Percentiles rank a stretch among this genome's conserved stretches.
Conservation (phyloP, 768 basidiomycete species). For the Chalciporus sphaerocephalus region DNA sequence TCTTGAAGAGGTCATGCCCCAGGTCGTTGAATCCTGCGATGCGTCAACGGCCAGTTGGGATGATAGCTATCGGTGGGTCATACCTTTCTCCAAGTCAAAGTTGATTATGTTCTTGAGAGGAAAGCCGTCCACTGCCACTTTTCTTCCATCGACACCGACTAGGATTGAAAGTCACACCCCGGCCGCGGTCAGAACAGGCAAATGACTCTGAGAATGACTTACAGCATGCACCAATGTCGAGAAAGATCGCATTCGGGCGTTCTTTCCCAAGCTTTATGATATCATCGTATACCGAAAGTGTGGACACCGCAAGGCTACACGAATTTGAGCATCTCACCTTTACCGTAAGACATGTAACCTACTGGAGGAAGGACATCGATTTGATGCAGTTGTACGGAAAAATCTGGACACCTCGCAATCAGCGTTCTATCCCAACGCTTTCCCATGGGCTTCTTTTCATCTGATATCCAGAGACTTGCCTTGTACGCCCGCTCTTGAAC, state of each 20-base stretch:
- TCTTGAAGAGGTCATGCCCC: conserved; percentile 61
- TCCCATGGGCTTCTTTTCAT: too few species aligned
- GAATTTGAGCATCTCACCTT: neutral
- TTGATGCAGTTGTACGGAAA: conserved; percentile 29
- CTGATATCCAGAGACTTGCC: conserved; percentile 9
- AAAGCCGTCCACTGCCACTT: conserved; percentile 40
- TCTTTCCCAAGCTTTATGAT: conserved; percentile 36
- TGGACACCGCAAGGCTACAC: conserved; percentile 11
- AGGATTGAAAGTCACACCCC: too few species aligned
- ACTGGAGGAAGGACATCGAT: conserved; percentile 24
- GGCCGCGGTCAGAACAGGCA: too few species aligned
- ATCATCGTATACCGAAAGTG: conserved; percentile 14
- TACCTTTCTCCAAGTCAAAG: conserved; percentile 38
- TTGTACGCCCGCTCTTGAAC: conserved; percentile 31
- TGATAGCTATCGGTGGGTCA: neutral
- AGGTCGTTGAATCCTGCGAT: conserved; percentile 51
- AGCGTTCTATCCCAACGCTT: too few species aligned
- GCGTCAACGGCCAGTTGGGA: neutral
- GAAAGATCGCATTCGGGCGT: conserved; percentile 34
- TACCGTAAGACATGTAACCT: neutral
- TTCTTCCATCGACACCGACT: conserved; percentile 36
- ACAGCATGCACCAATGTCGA: conserved; percentile 46
- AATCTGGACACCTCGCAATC: too few species aligned
- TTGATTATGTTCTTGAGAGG: conserved; percentile 37
- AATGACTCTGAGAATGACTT: too few species aligned